Base-by-base conservation (phyloP, 345 rosid species). In the Lumnitzera racemosa region DNA sequence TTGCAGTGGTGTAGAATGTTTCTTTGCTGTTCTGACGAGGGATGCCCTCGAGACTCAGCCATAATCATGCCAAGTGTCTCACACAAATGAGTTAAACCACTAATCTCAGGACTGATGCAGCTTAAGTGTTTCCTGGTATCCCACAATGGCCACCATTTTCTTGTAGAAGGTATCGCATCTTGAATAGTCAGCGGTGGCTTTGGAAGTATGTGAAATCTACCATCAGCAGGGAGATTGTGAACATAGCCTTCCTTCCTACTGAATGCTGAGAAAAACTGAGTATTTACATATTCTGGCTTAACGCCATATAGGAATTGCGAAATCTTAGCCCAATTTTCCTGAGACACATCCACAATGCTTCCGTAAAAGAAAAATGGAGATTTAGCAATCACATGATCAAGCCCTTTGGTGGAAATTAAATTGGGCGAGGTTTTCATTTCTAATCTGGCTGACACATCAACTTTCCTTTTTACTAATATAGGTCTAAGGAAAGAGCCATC, bases 71-170 rank as follows among this genome's bases (percentile, higher is more conserved):
- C 86, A 58, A 87, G 76, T 61, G 82, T 69, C 24, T 77, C 85
- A 67, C 94, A 87, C n/a, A 92, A 77, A 58, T 56, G 70, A 67
- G 83, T 61, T 53, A 66, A 55, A 31, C 83, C 84, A 17, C 53
- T 48, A 1, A 66, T 70, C 53, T 62, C 77, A 25, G 72, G 73
- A 67, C 54, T 70, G 49, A 66, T 57, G 69, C 69, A 61, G 63
- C 64, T 86, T 67, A 94, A 47, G 53, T 86, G 83, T 73, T 74
- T 83, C 82, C 99, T 84, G 1, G 90, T 76, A 76, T 94, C 99
- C 99, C 99, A 90, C 23, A 77, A 72, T 36, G 99, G 97, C 95
- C 97, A 88, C 96, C 96, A 94, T 57, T 80, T 86, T 80, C 79
- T 84, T 46, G 74, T 56, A 51, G 72, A 74, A 1, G 95, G 92